Conservation (phyloP, 352 stramenopile genomes). For the Phytophthora europaea region DNA sequence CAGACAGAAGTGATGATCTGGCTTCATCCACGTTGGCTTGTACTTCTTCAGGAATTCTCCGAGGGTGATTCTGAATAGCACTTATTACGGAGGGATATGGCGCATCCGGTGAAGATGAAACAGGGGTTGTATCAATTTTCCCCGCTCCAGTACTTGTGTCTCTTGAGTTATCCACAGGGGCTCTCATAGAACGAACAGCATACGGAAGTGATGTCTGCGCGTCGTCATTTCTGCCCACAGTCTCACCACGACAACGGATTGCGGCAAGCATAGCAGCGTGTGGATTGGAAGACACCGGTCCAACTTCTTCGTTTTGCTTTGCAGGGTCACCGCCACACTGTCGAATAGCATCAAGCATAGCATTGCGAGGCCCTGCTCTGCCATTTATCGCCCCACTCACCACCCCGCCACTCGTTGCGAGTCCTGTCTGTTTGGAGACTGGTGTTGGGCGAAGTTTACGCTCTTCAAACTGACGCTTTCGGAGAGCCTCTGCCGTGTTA, state of each 20-base stretch:
- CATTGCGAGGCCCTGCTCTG: slow-evolving; percentile 21
- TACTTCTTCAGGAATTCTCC: background rate
- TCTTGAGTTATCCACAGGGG: background rate
- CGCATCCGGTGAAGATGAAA: background rate
- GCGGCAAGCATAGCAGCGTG: slow-evolving; percentile 26
- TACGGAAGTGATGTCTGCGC: slow-evolving; percentile 8
- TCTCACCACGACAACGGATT: slow-evolving; percentile 21
- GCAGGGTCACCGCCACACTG: slow-evolving; percentile 13
- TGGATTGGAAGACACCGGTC: background rate
- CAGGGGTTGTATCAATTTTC: background rate
- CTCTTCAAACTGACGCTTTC: slow-evolving; percentile 45
- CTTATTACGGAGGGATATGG: slow-evolving; percentile 3
- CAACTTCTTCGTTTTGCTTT: background rate
- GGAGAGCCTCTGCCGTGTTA: slow-evolving; percentile 52
- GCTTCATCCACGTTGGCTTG: slow-evolving; percentile 4
- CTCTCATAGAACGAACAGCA: slow-evolving; percentile 1
- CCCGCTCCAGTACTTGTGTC: background rate
- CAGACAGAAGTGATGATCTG: slow-evolving; percentile 25
- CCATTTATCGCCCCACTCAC: slow-evolving; percentile 3
- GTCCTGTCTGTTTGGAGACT: background rate
- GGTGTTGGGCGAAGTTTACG: slow-evolving; percentile 15
- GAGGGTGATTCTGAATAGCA: slow-evolving; percentile 1
- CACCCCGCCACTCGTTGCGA: slow-evolving; percentile 1
- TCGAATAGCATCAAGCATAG: slow-evolving; percentile 46
- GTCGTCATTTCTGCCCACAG: background rate